Evolutionary conservation across 1,139 yeast genomes (phyloP), one percentile per base, ranked within the genome.

Genomic region (Pichiaceae sp.): DNA sequence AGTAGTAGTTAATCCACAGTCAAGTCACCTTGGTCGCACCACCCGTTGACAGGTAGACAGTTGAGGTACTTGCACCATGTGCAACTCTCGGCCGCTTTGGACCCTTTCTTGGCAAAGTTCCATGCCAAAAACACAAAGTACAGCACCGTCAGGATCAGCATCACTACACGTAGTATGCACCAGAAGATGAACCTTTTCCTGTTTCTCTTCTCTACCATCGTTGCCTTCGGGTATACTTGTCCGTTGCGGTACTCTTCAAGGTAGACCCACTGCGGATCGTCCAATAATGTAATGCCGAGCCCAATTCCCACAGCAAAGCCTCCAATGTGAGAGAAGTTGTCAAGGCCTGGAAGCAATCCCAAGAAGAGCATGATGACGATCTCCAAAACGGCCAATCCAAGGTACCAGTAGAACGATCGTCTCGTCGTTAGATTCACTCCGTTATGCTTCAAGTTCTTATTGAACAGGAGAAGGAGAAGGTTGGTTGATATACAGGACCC

Each of bases 241-340:
- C 28, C 34, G 7, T 23, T 15, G 32, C 18, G 23, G 12, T 8
- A 27, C 6, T 32, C 44, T 35, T 21, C 25, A 15, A 17, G 8
- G 48, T 63, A 70, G 2, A 70, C 64, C 46, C 70, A 64, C 47
- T 66, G 60, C 3, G 91, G 91, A 43, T 77, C 80, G 32, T 75
- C 66, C 26, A 81, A 52, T n/a, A 79, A 47, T 1, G 71, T 58
- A 0, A 76, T 53, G 1, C 82, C 76, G 27, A 66, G 47, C 20
- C 76, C 56, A 1, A 77, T 35, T 0, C 91, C 91, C 60, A 76
- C 61, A 19, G 77, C 72, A 57, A 80, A 79, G 3, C 91, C 91
- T 4, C 91, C 91, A 45, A 81, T 71, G 53, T 81, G 91, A 38
- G 84, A 72, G 52, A 81, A 81, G 54, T 81, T 81, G 56, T 81